Percentiles rank a stretch among this genome's conserved stretches.
These are phyloP conservation scores for Tylopilus subfusipes DNA, from an alignment of 768 basidiomycete species.

Conservation along the genomic window DNA sequence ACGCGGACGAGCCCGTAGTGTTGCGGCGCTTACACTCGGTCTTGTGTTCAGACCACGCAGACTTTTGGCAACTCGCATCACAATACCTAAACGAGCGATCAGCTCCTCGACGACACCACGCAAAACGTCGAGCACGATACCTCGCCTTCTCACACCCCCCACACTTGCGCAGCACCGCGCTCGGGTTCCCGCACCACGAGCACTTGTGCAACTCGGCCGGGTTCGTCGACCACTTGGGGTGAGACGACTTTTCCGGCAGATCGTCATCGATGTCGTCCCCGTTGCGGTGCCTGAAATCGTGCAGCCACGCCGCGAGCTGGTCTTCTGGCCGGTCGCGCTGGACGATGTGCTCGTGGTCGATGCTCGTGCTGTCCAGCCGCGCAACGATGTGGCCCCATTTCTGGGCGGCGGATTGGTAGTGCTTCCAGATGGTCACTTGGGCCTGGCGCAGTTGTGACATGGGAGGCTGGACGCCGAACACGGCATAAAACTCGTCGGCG, in stretches of 20 bases:
- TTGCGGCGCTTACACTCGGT: constrained; percentile 7
- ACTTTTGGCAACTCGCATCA: constrained; percentile 15
- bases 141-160: constrained; percentile 41
- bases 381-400: constrained; percentile 47
- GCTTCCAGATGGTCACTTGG: constrained; percentile 47
- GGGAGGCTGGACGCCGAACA: constrained; percentile 45
- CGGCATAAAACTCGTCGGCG: constrained; percentile 49
- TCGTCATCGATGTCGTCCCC: constrained; percentile 35
- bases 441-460: constrained; percentile 52
- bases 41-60: constrained; percentile 17
- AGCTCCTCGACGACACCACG: background rate
- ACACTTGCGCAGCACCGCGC: constrained; percentile 53
- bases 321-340: constrained; percentile 46
- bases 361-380: constrained; percentile 32
- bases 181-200: constrained; percentile 62
- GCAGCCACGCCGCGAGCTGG: constrained; percentile 57
- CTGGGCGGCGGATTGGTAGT: constrained; percentile 41
- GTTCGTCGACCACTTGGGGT: constrained; percentile 47
- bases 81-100: constrained; percentile 9
- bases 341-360: constrained; percentile 29
- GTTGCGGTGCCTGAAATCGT: constrained; percentile 43
- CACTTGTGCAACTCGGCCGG: constrained; percentile 55
- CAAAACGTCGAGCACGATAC: constrained; percentile 15
- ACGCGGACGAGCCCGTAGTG: background rate
- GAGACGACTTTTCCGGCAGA: constrained; percentile 30